phyloP scores from a whole-genome alignment of 768 basidiomycete genomes.

The Panus rudis region DNA sequence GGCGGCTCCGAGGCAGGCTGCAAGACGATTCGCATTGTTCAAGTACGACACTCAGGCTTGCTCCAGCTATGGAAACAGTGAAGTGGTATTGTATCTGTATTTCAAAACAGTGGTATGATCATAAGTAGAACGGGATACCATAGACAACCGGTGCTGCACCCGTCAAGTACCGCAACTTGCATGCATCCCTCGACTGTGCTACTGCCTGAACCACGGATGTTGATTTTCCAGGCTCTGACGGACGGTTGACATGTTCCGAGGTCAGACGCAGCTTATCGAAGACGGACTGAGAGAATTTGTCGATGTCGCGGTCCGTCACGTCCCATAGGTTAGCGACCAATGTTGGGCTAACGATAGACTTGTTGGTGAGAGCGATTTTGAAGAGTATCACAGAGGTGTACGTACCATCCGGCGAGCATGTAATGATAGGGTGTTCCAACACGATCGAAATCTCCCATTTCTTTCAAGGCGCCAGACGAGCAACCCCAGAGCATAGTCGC shows the following conservation, averaged over 20 bases:
- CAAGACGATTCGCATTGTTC: too few species aligned
- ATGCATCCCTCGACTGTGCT: constrained; percentile 67
- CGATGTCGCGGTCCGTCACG: constrained; percentile 95
- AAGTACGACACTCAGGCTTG: too few species aligned
- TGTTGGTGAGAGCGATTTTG: background rate
- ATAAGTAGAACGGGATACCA: constrained; percentile 89
- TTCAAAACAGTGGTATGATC: too few species aligned
- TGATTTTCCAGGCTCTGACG: constrained; percentile 12
- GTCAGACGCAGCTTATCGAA: constrained; percentile 64
- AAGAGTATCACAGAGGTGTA: constrained; percentile 17
- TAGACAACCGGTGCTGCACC: constrained; percentile 94
- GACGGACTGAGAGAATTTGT: constrained; percentile 82
- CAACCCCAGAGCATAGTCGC: constrained; percentile 98
- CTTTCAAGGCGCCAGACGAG: constrained; percentile 81
- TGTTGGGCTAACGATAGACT: constrained; percentile 49
- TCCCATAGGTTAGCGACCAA: constrained; percentile 97
- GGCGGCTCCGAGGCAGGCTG: too few species aligned
- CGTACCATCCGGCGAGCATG: constrained; percentile 96
- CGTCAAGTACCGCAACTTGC: constrained; percentile 89
- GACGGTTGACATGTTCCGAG: constrained; percentile 13
- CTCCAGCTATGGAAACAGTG: too few species aligned
- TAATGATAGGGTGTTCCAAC: constrained; percentile 91
- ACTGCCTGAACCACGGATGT: constrained; percentile 69
- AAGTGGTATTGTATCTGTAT: too few species aligned
- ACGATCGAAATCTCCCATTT: constrained; percentile 93